A percentile compares a stretch with the other conserved stretches of the same genome.
phyloP scores from a whole-genome alignment of 768 basidiomycete species.

The Auricularia sp. region DNA sequence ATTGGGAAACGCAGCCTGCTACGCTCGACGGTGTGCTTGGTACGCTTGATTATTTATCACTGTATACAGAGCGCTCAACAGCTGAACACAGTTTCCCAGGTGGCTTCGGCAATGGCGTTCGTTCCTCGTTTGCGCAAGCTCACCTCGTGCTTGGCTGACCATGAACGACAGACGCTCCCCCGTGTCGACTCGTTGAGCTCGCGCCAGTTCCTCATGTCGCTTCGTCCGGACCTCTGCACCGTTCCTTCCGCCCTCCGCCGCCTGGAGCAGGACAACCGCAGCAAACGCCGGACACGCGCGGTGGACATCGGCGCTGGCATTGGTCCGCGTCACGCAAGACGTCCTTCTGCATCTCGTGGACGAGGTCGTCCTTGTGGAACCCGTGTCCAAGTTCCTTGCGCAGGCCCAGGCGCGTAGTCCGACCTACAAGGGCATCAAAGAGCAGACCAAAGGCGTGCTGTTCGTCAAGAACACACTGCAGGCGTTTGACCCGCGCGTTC shows the following conservation, averaged over 20 bases:
- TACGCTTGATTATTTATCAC: constrained; percentile 14
- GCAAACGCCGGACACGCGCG: constrained; percentile 47
- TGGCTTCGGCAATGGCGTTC: constrained; percentile 46
- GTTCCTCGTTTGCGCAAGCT: constrained; percentile 23
- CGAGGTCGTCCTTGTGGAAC: constrained; percentile 85
- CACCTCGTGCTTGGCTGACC: not conserved
- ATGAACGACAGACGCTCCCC: constrained; percentile 59
- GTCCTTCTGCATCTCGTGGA: constrained; percentile 83
- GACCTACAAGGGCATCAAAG: constrained; percentile 59
- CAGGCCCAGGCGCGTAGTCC: constrained; percentile 45
- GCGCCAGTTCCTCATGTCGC: constrained; percentile 72
- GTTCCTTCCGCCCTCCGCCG: constrained; percentile 65
- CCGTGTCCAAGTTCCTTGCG: constrained; percentile 65
- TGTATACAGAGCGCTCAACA: constrained; percentile 13
- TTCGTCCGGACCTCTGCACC: constrained; percentile 68
- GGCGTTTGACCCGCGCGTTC: constrained; percentile 58
- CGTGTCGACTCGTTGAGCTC: constrained; percentile 86
- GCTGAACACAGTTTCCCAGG: constrained; percentile 22
- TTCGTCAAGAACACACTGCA: constrained; percentile 77
- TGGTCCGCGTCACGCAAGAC: constrained; percentile 79
- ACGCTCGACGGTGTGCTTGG: constrained; percentile 84
- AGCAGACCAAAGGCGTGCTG: constrained; percentile 57
- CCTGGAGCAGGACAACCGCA: constrained; percentile 20
- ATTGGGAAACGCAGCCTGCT: constrained; percentile 78
- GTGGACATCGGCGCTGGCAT: constrained; percentile 93